Conservation (phyloP, 1,284 basidiomycete genomes). For the Rhodotorula sp. region DNA sequence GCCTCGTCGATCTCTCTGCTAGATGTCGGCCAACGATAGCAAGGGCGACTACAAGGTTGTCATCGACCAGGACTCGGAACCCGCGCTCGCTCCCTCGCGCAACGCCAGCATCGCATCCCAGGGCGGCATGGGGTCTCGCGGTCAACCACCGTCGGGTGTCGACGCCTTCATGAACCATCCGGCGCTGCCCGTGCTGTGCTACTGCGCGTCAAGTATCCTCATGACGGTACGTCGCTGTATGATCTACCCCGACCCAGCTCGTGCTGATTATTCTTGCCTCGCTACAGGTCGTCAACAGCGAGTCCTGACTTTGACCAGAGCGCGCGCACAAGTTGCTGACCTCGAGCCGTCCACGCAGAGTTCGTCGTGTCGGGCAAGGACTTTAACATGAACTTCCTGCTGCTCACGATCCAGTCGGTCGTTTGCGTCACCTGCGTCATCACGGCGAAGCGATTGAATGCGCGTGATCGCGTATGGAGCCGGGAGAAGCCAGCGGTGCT, state of each 20-base stretch:
- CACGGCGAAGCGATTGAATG: constrained; percentile 70
- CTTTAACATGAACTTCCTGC: constrained; percentile 96
- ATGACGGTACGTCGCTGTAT: constrained; percentile 75
- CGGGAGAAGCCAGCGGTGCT: too few relatives aligned
- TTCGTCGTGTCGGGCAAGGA: constrained; percentile 90
- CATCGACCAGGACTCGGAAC: constrained; percentile 25
- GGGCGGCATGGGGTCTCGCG: background rate
- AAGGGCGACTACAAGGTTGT: constrained; percentile 37
- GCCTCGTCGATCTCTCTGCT: background rate
- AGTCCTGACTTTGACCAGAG: background rate
- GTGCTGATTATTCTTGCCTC: background rate
- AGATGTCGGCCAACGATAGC: background rate
- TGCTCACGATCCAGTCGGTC: constrained; percentile 77
- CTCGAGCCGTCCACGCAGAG: constrained; percentile 52
- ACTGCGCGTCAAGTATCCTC: constrained; percentile 90
- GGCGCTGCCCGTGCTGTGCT: constrained; percentile 80
- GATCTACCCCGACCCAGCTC: too few relatives aligned
- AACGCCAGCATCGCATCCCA: constrained; percentile 1
- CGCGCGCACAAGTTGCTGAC: too few relatives aligned
- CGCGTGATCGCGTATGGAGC: constrained; percentile 6
- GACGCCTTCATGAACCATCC: constrained; percentile 39
- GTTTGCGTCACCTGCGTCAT: constrained; percentile 81
- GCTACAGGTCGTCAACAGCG: constrained; percentile 24
- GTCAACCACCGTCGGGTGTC: background rate
- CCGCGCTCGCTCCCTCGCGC: constrained; percentile 1